Evolutionary conservation across 2,329 filamentous ascomycete genomes (phyloP), one percentile per base, ranked within the genome.

Genomic region (Cladophialophora immunda): DNA sequence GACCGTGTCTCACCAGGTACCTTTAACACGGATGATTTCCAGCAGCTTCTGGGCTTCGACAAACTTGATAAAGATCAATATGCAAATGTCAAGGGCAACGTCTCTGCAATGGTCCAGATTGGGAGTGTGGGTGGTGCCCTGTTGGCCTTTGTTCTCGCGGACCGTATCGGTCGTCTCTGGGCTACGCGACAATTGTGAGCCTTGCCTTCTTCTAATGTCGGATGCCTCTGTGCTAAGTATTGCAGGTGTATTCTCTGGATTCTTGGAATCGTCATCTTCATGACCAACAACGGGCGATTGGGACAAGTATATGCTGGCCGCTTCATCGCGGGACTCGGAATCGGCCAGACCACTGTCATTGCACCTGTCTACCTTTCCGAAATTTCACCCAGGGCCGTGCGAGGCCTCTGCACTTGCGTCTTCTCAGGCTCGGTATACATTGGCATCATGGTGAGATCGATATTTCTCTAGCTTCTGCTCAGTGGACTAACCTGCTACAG

Each of bases 401-500:
- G 90, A 62, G 90, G 92, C 70, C 85, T 94, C 25, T 93, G 90
- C 75, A 92, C 91, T 1, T 89, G 88, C 73, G 84, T 89, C 29
- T 91, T 91, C 75, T 87, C 88, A 0, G 89, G 88, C 0, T 84
- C 90, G 58, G 91, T 94, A 25, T 94, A 94, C 74, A 78, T 92
- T 61, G 92, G 91, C 27, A 92, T 93, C 68, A 90, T 94, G 73
- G 45, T 50, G 45, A 50, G 13, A 8, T 25, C 19, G 19, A 50
- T 13, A 25, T 3, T 8, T 25, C 19, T 19, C 8, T 50, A 6
- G 7, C 8, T 19, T 50, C 19, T 13, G 13, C 7, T 50, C 45
- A 25, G 45, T 25, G 22, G 25, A 25, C 19, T 50, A 25, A 50
- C 45, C 22, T 45, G 9, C 45, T 25, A n/a, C 45, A 50, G 45